Percentiles rank a stretch among this genome's conserved stretches.
These are phyloP conservation scores for Forsythia suspensa DNA, from an alignment of 257 asterid genomes.

Conservation along the genomic window DNA sequence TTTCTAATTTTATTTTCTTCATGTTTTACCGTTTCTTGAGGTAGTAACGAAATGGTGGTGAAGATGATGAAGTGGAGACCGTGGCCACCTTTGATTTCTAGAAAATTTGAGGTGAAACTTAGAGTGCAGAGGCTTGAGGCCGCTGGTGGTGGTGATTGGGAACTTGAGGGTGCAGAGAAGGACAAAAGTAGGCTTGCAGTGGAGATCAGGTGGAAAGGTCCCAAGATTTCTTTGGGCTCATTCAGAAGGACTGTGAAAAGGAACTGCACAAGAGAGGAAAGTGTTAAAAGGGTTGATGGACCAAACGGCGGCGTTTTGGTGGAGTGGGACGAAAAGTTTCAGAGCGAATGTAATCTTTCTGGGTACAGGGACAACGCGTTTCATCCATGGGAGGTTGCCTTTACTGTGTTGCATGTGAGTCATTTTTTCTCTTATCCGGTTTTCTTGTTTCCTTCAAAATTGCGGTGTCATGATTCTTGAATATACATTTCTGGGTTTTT, in stretches of 20 bases:
- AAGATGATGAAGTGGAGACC: slow-evolving; percentile 97
- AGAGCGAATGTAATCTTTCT: slow-evolving; percentile 59
- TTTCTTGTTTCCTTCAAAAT: slow-evolving; percentile 7
- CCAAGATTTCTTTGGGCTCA: slow-evolving; percentile 48
- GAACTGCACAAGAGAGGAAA: slow-evolving; percentile 66
- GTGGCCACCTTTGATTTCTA: slow-evolving; percentile 83
- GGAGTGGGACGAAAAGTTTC: slow-evolving; percentile 92
- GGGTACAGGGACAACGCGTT: slow-evolving; percentile 75
- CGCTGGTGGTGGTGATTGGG: slow-evolving; percentile 46
- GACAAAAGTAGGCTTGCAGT: slow-evolving; percentile 55
- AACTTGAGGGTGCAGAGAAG: slow-evolving; percentile 54
- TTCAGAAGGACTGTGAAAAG: slow-evolving; percentile 63
- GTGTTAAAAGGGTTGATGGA: slow-evolving; percentile 15
- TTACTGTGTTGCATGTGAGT: slow-evolving; percentile 82
- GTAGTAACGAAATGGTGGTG: slow-evolving; percentile 59
- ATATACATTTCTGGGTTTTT: background rate
- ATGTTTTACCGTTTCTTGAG: slow-evolving; percentile 15
- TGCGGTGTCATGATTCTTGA: slow-evolving; percentile 7
- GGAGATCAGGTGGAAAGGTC: slow-evolving; percentile 71
- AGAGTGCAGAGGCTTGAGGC: slow-evolving; percentile 53
- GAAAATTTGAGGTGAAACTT: slow-evolving; percentile 64
- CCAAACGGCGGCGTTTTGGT: slow-evolving; percentile 56
- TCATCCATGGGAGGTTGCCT: slow-evolving; percentile 91
- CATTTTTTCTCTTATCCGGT: background rate
- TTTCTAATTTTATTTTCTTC: background rate